A percentile compares a stretch with the other conserved stretches of the same genome.
Conservation (phyloP, 305 asterid species). For the Solanum hybrid region DNA sequence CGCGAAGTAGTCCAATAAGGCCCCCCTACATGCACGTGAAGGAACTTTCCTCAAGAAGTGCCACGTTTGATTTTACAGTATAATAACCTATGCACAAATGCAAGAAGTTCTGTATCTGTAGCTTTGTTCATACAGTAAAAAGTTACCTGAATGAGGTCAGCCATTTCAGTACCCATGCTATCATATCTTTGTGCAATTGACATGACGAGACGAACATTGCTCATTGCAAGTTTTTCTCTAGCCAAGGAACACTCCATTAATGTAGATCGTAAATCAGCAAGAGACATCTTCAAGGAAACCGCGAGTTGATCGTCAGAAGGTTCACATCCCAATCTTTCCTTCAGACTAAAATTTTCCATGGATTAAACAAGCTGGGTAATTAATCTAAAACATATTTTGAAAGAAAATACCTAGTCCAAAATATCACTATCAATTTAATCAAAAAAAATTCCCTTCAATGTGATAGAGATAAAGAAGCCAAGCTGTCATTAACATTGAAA, state of each 20-base stretch:
- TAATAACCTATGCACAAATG: not conserved
- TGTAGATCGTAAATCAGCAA: slow-evolving; percentile 51
- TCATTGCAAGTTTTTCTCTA: slow-evolving; percentile 92
- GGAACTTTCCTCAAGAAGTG: slow-evolving; percentile 6
- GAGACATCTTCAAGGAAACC: slow-evolving; percentile 49
- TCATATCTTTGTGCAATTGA: slow-evolving; percentile 93
- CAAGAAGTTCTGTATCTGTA: not conserved
- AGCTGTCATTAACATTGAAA: not conserved
- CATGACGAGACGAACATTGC: slow-evolving; percentile 95
- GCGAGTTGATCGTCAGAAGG: slow-evolving; percentile 96
- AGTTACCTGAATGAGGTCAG: slow-evolving; percentile 88
- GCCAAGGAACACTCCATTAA: slow-evolving; percentile 75
- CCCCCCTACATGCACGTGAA: slow-evolving; percentile 59
- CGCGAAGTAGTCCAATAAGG: slow-evolving; percentile 82
- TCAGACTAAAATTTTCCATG: slow-evolving; percentile 40
- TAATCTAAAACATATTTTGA: not conserved
- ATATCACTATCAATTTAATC: not conserved
- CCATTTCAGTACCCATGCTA: slow-evolving; percentile 86
- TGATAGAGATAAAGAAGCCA: not conserved
- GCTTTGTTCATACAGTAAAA: slow-evolving; percentile 7
- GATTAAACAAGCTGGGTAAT: not conserved
- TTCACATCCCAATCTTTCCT: slow-evolving; percentile 70
- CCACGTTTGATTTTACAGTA: not conserved
- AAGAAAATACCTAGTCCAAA: not conserved
- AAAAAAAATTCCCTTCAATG: not conserved